A percentile compares a stretch with the other conserved stretches of the same genome.
Evolutionary conservation across 352 stramenopile species (phyloP).

Genomic region (Phytophthora aleatoria): DNA sequence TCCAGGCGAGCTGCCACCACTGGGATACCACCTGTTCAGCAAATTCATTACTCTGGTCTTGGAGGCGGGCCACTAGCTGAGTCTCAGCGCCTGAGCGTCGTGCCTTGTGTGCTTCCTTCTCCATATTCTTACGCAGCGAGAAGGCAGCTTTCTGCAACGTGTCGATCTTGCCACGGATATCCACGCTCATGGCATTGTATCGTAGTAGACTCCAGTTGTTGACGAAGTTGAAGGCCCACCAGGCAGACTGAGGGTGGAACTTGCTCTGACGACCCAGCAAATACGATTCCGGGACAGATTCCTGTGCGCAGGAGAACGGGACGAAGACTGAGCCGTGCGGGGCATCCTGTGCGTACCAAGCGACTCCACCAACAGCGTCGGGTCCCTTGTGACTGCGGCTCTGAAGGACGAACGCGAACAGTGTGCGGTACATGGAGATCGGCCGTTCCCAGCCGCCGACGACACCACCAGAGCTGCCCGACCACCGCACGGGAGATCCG

Average conservation of each 20-base stretch:
- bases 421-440: slow-evolving; percentile 92
- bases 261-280: slow-evolving; percentile 67
- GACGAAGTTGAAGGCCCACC: slow-evolving; percentile 89
- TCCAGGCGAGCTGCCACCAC: slow-evolving; percentile 75
- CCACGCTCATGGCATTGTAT: slow-evolving; percentile 70
- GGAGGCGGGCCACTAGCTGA: slow-evolving; percentile 33
- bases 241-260: slow-evolving; percentile 70
- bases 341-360: slow-evolving; percentile 70
- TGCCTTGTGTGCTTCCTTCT: slow-evolving; percentile 9
- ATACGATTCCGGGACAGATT: slow-evolving; percentile 57
- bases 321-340: slow-evolving; percentile 79
- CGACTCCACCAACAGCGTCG: slow-evolving; percentile 53
- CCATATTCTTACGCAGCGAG: slow-evolving; percentile 23
- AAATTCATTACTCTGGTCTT: slow-evolving; percentile 59
- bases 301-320: slow-evolving; percentile 67
- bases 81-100: not conserved
- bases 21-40: slow-evolving; percentile 52
- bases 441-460: slow-evolving; percentile 84
- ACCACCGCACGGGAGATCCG: slow-evolving; percentile 86
- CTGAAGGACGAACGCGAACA: slow-evolving; percentile 85
- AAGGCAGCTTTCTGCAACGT: slow-evolving; percentile 52
- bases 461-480: slow-evolving; percentile 51
- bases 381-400: slow-evolving; percentile 33
- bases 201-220: slow-evolving; percentile 87
- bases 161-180: slow-evolving; percentile 48